Conservation (phyloP, 441 rosid species). For the Erodium trifolium region DNA sequence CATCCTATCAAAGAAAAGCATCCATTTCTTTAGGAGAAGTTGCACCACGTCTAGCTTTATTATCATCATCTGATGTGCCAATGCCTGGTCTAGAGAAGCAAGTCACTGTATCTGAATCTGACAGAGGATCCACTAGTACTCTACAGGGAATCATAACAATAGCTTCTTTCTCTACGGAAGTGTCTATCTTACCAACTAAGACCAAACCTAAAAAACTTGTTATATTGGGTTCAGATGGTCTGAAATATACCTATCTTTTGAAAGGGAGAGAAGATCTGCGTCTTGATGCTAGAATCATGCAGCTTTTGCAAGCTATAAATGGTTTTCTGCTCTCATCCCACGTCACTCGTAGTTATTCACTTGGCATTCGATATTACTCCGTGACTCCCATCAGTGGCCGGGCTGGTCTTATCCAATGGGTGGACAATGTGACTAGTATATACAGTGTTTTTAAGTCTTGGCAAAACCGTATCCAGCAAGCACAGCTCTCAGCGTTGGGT, state of each 20-base stretch:
- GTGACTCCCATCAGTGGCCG: constrained; percentile 98
- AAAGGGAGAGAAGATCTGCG: constrained; percentile 99
- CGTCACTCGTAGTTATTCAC: constrained; percentile 44
- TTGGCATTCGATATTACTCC: constrained; percentile 81
- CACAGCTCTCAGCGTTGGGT: constrained; percentile 54
- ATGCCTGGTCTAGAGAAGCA: constrained; percentile 98
- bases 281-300: constrained; percentile 99
- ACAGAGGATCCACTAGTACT: constrained; percentile 35
- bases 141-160: constrained; percentile 73
- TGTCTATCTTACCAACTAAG: constrained; percentile 80
- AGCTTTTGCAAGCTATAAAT: constrained; percentile 87
- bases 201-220: constrained; percentile 93
- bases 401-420: constrained; percentile 99
- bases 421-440: constrained; percentile 85
- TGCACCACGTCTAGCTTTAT: constrained; percentile 80
- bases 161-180: constrained; percentile 70
- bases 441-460: constrained; percentile 92
- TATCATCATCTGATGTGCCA: constrained; percentile 92
- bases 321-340: constrained; percentile 60
- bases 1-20: constrained; percentile 81
- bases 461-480: constrained; percentile 85
- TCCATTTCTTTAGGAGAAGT: constrained; percentile 80
- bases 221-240: constrained; percentile 91
- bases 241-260: constrained; percentile 72
- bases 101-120: constrained; percentile 47